Conservation (phyloP, 2,329 filamentous ascomycete species). For the Ceratocystis huliohia region DNA sequence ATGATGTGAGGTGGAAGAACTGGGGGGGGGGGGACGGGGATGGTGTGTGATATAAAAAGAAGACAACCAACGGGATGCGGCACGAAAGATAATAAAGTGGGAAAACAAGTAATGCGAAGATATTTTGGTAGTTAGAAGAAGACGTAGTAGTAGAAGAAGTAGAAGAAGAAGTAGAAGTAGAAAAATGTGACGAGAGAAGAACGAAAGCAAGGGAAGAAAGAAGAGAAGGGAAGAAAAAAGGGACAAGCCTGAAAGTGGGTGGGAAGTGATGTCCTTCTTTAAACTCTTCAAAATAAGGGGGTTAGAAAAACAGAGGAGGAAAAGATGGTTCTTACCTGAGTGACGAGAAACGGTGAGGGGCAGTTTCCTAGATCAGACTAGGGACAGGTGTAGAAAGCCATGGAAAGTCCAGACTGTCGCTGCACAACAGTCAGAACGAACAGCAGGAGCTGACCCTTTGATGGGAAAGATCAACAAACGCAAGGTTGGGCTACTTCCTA, state of each 20-base stretch:
- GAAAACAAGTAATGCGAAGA: neutral
- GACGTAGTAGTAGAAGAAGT: neutral
- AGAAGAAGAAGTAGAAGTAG: neutral
- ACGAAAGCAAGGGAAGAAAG: neutral
- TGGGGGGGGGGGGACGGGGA: neutral
- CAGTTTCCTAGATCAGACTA: neutral
- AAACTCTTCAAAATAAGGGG: slow-evolving; percentile 6
- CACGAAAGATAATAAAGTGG: slow-evolving; percentile 7
- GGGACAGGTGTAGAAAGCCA: neutral
- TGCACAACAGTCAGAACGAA: neutral
- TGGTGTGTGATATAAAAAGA: neutral
- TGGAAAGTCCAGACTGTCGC: neutral
- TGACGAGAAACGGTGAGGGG: neutral
- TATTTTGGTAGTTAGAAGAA: neutral
- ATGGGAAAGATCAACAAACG: slow-evolving; percentile 9
- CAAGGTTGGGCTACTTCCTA: neutral
- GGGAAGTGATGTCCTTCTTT: neutral
- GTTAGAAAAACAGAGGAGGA: neutral
- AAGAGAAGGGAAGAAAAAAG: neutral
- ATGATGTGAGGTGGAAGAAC: slow-evolving; percentile 6
- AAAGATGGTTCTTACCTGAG: slow-evolving; percentile 2
- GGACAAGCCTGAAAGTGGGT: neutral
- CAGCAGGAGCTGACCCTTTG: neutral
- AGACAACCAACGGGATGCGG: neutral
- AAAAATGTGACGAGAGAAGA: neutral